These are phyloP conservation scores for Agaricus subrufescens DNA, from an alignment of 768 basidiomycete genomes.

Conservation along the genomic window DNA sequence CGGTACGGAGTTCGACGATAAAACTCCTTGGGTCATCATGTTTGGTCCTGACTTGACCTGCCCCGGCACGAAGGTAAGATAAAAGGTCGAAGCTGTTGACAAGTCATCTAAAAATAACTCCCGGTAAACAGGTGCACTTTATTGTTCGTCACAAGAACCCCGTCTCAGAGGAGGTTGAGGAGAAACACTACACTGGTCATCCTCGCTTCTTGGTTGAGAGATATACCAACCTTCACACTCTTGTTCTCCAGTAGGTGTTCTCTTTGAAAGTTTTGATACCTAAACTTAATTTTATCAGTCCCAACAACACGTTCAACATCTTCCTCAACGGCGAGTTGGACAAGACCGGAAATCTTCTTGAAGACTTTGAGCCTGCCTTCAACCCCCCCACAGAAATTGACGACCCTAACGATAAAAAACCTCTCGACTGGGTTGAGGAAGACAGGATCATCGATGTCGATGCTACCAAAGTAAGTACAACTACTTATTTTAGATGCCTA, in stretches of 20 bases:
- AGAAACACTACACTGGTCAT: conserved; percentile 87
- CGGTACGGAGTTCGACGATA: conserved; percentile 90
- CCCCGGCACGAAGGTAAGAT: conserved; percentile 79
- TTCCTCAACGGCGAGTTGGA: conserved; percentile 83
- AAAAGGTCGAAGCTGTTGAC: neutral
- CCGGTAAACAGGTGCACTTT: conserved; percentile 77
- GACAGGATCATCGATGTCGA: conserved; percentile 82
- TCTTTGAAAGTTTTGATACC: neutral
- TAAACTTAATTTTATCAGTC: conserved; percentile 39
- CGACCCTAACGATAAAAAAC: conserved; percentile 89
- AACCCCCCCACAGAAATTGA: conserved; percentile 94
- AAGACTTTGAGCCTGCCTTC: conserved; percentile 90
- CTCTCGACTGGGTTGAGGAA: conserved; percentile 87
- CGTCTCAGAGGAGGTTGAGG: conserved; percentile 86
- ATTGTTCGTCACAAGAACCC: conserved; percentile 99
- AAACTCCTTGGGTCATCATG: conserved; percentile 95
- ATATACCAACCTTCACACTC: conserved; percentile 90
- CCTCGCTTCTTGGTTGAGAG: conserved; percentile 88
- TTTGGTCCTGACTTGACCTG: conserved; percentile 96
- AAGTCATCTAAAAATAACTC: neutral
- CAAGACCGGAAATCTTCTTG: conserved; percentile 78
- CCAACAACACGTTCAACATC: conserved; percentile 93
- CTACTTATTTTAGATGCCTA: neutral
- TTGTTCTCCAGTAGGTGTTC: conserved; percentile 75
- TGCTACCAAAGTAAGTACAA: conserved; percentile 63